A percentile compares a stretch with the other conserved stretches of the same genome.
Conservation (phyloP, 441 rosid genomes). For the Pelargonium fulgidum region DNA sequence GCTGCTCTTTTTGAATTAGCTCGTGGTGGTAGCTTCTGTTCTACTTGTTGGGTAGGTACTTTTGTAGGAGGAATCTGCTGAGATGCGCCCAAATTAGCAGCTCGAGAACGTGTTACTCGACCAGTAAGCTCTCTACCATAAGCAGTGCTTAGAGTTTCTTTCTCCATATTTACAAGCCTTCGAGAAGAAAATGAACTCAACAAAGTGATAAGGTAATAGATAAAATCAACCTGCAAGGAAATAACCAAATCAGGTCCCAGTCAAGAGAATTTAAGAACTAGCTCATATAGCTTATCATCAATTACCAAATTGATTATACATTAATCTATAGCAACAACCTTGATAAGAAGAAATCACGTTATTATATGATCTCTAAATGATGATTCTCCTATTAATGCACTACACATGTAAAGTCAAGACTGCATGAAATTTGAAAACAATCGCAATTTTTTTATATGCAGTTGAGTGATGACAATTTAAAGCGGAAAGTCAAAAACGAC, state of each 20-base stretch:
- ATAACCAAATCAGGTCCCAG: slow-evolving; percentile 21
- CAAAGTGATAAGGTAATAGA: slow-evolving; percentile 29
- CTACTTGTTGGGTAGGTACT: slow-evolving; percentile 28
- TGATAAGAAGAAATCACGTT: too few species aligned
- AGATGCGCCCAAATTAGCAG: slow-evolving; percentile 46
- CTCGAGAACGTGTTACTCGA: slow-evolving; percentile 67
- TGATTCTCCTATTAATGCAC: too few species aligned
- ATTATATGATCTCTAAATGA: too few species aligned
- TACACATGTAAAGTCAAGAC: too few species aligned
- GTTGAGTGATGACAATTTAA: too few species aligned
- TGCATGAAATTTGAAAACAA: too few species aligned
- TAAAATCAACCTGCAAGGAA: slow-evolving; percentile 31
- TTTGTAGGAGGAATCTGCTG: slow-evolving; percentile 29
- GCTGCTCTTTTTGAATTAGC: slow-evolving; percentile 51
- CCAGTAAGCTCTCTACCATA: slow-evolving; percentile 32
- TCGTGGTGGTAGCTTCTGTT: slow-evolving; percentile 29
- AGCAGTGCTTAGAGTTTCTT: slow-evolving; percentile 36
- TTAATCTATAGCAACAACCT: too few species aligned
- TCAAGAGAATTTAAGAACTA: slow-evolving; percentile 14
- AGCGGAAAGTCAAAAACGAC: too few species aligned
- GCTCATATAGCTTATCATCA: slow-evolving; percentile 5
- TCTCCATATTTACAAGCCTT: slow-evolving; percentile 49
- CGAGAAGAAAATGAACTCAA: slow-evolving; percentile 27
- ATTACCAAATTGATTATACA: background rate
- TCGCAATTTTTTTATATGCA: too few species aligned